phyloP scores from a whole-genome alignment of 805 yeast species.

The Cyberlindnera meyerae region DNA sequence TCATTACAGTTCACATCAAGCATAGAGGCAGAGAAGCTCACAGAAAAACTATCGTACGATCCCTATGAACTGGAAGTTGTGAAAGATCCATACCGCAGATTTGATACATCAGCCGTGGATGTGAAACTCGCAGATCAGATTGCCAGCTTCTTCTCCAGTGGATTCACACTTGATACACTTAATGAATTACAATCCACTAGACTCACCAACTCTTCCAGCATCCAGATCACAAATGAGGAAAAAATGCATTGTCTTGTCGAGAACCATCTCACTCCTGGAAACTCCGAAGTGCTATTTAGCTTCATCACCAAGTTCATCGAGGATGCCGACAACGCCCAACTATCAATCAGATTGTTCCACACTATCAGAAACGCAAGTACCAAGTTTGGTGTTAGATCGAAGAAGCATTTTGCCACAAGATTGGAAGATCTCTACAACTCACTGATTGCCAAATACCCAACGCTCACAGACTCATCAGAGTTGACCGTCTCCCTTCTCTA shows the following conservation, averaged over 20 bases:
- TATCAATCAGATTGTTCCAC: constrained; percentile 4
- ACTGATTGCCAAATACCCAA: constrained; percentile 3
- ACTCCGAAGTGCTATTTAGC: background rate
- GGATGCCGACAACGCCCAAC: constrained; percentile 7
- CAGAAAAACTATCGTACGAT: background rate
- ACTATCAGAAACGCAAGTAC: background rate
- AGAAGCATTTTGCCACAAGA: background rate
- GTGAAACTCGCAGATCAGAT: background rate
- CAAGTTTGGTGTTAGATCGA: background rate
- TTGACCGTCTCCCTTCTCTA: constrained; percentile 1
- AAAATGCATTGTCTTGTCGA: constrained; percentile 5
- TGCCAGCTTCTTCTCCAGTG: background rate
- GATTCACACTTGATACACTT: constrained; percentile 1
- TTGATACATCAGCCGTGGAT: background rate
- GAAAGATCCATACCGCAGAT: too few species aligned
- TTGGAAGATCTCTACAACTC: background rate
- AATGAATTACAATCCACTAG: background rate
- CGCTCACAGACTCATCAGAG: constrained; percentile 1
- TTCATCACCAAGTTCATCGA: constrained; percentile 1
- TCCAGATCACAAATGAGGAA: constrained; percentile 10
- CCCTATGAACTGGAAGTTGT: constrained; percentile 3
- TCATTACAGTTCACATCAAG: constrained; percentile 3
- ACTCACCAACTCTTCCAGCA: background rate
- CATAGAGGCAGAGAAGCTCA: background rate
- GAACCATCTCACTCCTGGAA: constrained; percentile 2